Percentiles rank a stretch among this genome's conserved stretches.
Conservation (phyloP, 2,329 filamentous ascomycete species). For the Rachicladosporium sp. region DNA sequence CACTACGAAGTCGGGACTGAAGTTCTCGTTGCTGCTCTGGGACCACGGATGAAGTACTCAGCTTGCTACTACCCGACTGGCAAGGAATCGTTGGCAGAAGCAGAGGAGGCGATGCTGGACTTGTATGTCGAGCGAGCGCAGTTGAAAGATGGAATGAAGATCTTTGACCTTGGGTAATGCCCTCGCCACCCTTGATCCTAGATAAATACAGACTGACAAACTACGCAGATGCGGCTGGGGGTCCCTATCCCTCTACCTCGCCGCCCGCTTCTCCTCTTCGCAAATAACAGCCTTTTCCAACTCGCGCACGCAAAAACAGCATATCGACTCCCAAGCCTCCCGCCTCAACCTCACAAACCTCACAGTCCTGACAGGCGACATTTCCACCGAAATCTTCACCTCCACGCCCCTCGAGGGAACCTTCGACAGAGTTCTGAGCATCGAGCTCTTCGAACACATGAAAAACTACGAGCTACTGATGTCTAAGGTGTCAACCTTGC, state of each 20-base stretch:
- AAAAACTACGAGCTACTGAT: conserved; percentile 61
- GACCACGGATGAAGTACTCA: conserved; percentile 63
- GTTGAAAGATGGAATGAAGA: conserved; percentile 46
- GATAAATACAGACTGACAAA: neutral
- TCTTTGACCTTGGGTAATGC: conserved; percentile 49
- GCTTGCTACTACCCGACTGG: conserved; percentile 53
- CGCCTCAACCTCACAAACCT: conserved; percentile 48
- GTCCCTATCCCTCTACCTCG: conserved; percentile 52
- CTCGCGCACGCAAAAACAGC: conserved; percentile 53
- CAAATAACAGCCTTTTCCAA: conserved; percentile 58
- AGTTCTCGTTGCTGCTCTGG: conserved; percentile 48
- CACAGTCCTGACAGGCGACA: conserved; percentile 52
- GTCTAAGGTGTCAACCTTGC: conserved; percentile 46
- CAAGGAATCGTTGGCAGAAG: conserved; percentile 51
- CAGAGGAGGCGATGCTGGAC: conserved; percentile 54
- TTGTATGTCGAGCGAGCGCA: conserved; percentile 50
- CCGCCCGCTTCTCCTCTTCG: conserved; percentile 50
- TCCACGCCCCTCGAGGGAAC: conserved; percentile 21
- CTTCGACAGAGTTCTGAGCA: conserved; percentile 55
- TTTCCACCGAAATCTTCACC: conserved; percentile 54
- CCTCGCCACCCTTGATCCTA: neutral
- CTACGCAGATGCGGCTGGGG: conserved; percentile 55
- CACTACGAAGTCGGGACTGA: conserved; percentile 62
- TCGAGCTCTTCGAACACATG: conserved; percentile 67
- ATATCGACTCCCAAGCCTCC: conserved; percentile 49